These are phyloP conservation scores for Amphibolis antarctica DNA, from an alignment of 106 monocot species.

Conservation along the genomic window DNA sequence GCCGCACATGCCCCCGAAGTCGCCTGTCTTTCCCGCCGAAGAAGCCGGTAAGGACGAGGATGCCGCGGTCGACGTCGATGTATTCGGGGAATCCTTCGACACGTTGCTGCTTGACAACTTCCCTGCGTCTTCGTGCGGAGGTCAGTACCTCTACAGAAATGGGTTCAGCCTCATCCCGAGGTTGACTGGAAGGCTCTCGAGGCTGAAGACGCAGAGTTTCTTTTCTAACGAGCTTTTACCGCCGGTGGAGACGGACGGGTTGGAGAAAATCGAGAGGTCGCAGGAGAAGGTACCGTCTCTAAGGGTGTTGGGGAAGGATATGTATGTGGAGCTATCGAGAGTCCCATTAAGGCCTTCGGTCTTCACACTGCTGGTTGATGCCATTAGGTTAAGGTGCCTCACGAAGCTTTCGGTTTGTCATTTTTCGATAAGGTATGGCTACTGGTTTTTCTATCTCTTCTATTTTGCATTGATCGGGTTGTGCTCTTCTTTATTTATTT, in stretches of 20 bases:
- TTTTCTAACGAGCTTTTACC: slow-evolving; percentile 56
- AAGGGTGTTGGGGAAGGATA: slow-evolving; percentile 31
- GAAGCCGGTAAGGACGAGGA: too few relatives aligned
- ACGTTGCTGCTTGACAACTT: too few relatives aligned
- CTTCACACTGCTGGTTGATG: slow-evolving; percentile 34
- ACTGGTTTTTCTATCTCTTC: neutral
- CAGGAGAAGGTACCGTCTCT: slow-evolving; percentile 47
- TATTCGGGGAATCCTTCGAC: too few relatives aligned
- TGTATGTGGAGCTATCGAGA: slow-evolving; percentile 50
- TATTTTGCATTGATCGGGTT: neutral
- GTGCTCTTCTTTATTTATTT: neutral
- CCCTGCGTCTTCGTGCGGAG: neutral
- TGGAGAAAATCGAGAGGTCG: slow-evolving; percentile 36
- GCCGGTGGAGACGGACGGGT: slow-evolving; percentile 27
- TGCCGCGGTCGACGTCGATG: too few relatives aligned
- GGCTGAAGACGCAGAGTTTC: slow-evolving; percentile 54
- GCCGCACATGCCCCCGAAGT: too few relatives aligned
- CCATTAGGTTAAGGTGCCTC: slow-evolving; percentile 39
- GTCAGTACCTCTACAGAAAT: slow-evolving; percentile 42
- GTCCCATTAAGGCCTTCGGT: slow-evolving; percentile 37
- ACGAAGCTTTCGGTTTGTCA: slow-evolving; percentile 65
- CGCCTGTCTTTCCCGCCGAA: too few relatives aligned
- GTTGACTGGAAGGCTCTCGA: slow-evolving; percentile 18
- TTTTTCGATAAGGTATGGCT: slow-evolving; percentile 16
- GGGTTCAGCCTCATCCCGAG: slow-evolving; percentile 45